Base-by-base conservation (phyloP, 1,284 basidiomycete genomes). In the Ustilago trichophora region DNA sequence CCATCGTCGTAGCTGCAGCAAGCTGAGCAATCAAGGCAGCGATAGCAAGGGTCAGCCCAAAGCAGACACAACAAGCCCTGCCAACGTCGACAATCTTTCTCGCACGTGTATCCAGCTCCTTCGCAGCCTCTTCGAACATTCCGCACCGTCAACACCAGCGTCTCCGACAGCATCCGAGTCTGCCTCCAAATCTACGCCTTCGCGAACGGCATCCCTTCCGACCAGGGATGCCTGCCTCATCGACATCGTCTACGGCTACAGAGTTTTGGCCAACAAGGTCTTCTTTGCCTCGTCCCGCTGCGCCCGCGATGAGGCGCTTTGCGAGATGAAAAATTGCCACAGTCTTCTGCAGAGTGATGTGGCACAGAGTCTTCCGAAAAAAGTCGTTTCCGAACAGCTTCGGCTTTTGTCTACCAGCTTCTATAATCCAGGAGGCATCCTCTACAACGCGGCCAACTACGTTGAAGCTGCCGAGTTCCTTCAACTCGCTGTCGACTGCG, bases 381-480 rank as follows among this genome's bases (percentile, higher is more conserved):
- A 53, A 6, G 21, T 43, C 1, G n/a, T 57, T 21, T 50, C 59
- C 5, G 60, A 69, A 40, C 52, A 59, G 26, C 44, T 64, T 16
- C 56, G 59, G 1, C 60, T 67, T 15, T 49, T 83, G 25, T 78
- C 80, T 3, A 77, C 57, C 10, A 71, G 75, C 5, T 80, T 79
- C 24, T 84, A 83, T 60, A 83, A 83, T 41, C 64, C 78, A 40
- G 84, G 77, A 9, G 79, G 77, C 15, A 73, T 73, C 31, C 68
- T 83, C 7, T 84, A 81, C 67, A 80, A 81, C 22, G 74, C 72
- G 1, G 56, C 57, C 11, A 70, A 67, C 16, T 63, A 67, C 6
- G 74, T 57, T 7, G 73, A 70, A 6, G 81, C 82, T 0, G 55
- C 73, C 8, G 69, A 49, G 0, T 77, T 83, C 31, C 64, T 75